phyloP scores from a whole-genome alignment of 1,139 yeast species.

The Debaryomyces udenii region DNA sequence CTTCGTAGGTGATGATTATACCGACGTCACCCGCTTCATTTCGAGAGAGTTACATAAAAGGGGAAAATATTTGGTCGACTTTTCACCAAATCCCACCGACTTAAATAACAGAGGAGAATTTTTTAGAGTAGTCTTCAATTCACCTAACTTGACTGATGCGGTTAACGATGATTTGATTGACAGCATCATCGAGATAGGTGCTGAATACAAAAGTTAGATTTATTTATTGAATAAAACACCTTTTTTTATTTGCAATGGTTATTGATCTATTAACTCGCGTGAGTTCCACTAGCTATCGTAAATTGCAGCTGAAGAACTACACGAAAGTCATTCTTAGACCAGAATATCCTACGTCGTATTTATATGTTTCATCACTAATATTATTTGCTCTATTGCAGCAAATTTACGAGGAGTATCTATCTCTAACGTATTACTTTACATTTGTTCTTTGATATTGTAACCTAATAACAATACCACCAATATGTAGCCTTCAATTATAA shows the following conservation, averaged over 20 bases:
- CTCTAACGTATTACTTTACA: no score
- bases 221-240: neutral
- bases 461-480: neutral
- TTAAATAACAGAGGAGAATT: constrained; percentile 67
- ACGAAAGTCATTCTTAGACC: no score
- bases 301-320: no score
- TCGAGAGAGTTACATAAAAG: constrained; percentile 61
- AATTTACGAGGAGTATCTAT: no score
- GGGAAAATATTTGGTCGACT: constrained; percentile 76
- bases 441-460: neutral
- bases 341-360: no score
- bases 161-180: constrained; percentile 43
- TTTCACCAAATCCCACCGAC: constrained; percentile 69
- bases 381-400: no score
- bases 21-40: constrained; percentile 63
- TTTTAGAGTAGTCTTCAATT: constrained; percentile 81
- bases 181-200: constrained; percentile 34
- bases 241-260: neutral
- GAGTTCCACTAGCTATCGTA: no score
- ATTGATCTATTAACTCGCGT: no score
- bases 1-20: constrained; percentile 41
- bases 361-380: no score
- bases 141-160: constrained; percentile 56
- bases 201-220: constrained; percentile 6
- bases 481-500: no score